Evolutionary conservation across 108 stramenopile species (phyloP), one percentile per base, ranked within the genome.

Genomic region (Thalassiosira profunda): DNA sequence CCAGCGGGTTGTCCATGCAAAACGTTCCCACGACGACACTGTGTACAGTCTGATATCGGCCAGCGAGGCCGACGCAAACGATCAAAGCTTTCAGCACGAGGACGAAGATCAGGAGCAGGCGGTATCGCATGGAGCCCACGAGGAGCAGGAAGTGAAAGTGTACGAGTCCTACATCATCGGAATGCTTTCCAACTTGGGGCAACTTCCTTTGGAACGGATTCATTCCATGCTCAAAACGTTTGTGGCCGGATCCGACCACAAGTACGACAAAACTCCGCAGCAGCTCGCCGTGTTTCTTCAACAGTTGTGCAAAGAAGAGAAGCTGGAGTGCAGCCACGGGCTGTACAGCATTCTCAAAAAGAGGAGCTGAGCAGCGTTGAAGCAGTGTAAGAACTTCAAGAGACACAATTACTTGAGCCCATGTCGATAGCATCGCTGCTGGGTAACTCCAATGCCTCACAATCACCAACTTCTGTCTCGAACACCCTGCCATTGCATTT

Each of bases 171-270:
- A 89, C 60, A 86, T 98, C 54, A 53, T 85, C 34, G 96, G 97
- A 12, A 93, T 96, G 95, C 82, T 98, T 34, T 88, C 86, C 7
- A 93, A 90, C 44, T 70, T 92, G 9, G 93, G 91, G 0, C 79
- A 86, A 44, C 71, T 96, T 0, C 89, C 92, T 20, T 54, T 98
- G 34, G 82, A 85, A 5, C 70, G 91, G 20, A 95, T 98, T 41
- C 94, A 96, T 60, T 79, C 90, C 17, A 92, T 90, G 84, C 82
- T 98, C 34, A 96, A 92, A 63, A 91, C 87, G 55, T 94, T 95
- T 80, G 94, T 92, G 33, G 63, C 87, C 12, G 92, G 94, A 33
- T 89, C 87, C 8, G 94, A 96, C 44, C 84, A 90, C 57, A 90
- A 80, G 48, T 93, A 91, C 57, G 85, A 85, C 74, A 91, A 92